Conservation (phyloP, 352 stramenopile genomes). For the Phytophthora kernoviae region DNA sequence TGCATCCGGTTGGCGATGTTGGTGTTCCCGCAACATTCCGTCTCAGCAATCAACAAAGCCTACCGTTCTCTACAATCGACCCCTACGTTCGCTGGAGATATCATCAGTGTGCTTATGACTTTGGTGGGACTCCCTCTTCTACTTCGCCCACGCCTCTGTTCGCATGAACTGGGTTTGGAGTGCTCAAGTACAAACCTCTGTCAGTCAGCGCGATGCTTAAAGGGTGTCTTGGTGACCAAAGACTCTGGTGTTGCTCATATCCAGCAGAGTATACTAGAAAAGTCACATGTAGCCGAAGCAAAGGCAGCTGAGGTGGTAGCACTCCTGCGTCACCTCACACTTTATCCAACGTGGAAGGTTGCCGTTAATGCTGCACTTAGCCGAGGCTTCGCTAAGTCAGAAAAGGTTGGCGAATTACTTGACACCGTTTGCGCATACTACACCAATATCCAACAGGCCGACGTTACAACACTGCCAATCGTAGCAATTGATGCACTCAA, state of each 20-base stretch:
- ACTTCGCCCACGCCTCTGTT: constrained; percentile 70
- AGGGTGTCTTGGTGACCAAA: constrained; percentile 43
- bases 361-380: constrained; percentile 71
- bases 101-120: constrained; percentile 66
- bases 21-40: constrained; percentile 78
- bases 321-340: constrained; percentile 75
- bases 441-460: constrained; percentile 35
- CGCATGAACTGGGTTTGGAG: constrained; percentile 82
- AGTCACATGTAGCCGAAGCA: constrained; percentile 52
- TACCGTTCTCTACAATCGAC: constrained; percentile 43
- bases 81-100: constrained; percentile 30
- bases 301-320: constrained; percentile 69
- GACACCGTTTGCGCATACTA: constrained; percentile 79
- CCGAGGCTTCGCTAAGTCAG: constrained; percentile 55
- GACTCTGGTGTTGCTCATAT: constrained; percentile 32
- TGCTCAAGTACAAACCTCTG: constrained; percentile 67
- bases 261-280: constrained; percentile 48
- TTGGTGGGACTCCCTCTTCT: constrained; percentile 69
- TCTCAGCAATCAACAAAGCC: constrained; percentile 76
- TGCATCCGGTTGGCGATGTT: constrained; percentile 88
- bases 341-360: constrained; percentile 81
- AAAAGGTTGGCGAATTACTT: constrained; percentile 57
- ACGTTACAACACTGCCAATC: constrained; percentile 2
- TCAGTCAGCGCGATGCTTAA: constrained; percentile 69
- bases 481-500: constrained; percentile 5